These are phyloP conservation scores for Rosa lucieae DNA, from an alignment of 306 rosid species.

Conservation along the genomic window DNA sequence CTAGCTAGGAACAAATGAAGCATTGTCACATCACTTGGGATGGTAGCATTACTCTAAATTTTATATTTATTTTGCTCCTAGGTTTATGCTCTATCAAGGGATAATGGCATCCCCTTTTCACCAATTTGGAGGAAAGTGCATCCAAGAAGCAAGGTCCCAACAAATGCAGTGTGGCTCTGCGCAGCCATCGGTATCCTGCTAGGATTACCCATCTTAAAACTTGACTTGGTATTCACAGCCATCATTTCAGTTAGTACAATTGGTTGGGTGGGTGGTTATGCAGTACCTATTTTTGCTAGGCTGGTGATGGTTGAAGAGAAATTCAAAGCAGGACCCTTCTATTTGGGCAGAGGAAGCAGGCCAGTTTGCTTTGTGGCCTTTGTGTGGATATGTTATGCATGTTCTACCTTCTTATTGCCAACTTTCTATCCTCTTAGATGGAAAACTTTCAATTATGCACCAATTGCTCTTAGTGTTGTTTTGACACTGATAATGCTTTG, in stretches of 20 bases:
- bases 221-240: constrained; percentile 25
- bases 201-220: constrained; percentile 30
- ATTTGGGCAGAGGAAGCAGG: constrained; percentile 28
- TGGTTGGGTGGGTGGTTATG: constrained; percentile 29
- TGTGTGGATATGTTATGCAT: constrained; percentile 24
- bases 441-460: constrained; percentile 30
- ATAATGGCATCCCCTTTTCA: no score
- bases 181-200: not conserved
- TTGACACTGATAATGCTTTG: constrained; percentile 22
- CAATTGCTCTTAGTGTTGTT: constrained; percentile 5
- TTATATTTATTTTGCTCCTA: no score
- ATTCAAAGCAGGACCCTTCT: constrained; percentile 32
- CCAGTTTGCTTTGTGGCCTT: constrained; percentile 25
- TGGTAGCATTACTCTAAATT: no score
- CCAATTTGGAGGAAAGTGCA: no score
- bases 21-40: no score
- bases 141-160: no score
- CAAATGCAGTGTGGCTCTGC: no score
- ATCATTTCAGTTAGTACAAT: constrained; percentile 26
- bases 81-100: no score
- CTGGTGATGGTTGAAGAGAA: constrained; percentile 22
- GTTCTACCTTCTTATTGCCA: constrained; percentile 26
- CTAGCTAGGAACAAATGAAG: no score
- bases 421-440: constrained; percentile 11
- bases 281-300: constrained; percentile 29